A percentile compares a stretch with the other conserved stretches of the same genome.
Conservation (phyloP, 192 early-diverging fungal genomes). For the Rhizophagus sp. region DNA sequence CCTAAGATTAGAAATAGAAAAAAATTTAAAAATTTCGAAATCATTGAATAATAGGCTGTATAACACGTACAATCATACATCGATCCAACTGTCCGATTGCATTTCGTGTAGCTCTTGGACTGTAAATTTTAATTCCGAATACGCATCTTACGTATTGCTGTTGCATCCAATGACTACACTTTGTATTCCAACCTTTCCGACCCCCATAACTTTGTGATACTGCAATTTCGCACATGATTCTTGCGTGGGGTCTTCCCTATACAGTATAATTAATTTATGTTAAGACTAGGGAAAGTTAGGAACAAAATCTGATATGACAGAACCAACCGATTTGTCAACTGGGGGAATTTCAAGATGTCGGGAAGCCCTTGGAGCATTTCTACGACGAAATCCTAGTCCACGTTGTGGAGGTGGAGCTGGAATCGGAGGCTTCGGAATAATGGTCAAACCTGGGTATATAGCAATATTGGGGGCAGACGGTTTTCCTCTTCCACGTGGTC, state of each 20-base stretch:
- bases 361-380: not conserved
- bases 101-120: not conserved
- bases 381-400: not conserved
- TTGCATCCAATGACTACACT: slow-evolving; percentile 10
- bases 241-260: slow-evolving; percentile 23
- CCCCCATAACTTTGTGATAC: too few relatives aligned
- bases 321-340: slow-evolving; percentile 13
- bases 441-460: not conserved
- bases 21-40: not conserved
- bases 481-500: slow-evolving; percentile 5
- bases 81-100: not conserved
- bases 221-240: slow-evolving; percentile 20
- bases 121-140: slow-evolving; percentile 10
- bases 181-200: not conserved
- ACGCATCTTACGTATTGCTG: slow-evolving; percentile 24
- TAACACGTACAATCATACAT: slow-evolving; percentile 26
- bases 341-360: slow-evolving; percentile 9
- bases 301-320: slow-evolving; percentile 6
- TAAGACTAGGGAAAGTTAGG: slow-evolving; percentile 24
- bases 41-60: not conserved
- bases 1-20: not conserved
- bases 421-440: slow-evolving; percentile 10
- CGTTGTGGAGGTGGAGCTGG: not conserved
- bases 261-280: slow-evolving; percentile 30
- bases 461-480: not conserved